phyloP scores from a whole-genome alignment of 441 rosid species.

The Syzygium malaccense region DNA sequence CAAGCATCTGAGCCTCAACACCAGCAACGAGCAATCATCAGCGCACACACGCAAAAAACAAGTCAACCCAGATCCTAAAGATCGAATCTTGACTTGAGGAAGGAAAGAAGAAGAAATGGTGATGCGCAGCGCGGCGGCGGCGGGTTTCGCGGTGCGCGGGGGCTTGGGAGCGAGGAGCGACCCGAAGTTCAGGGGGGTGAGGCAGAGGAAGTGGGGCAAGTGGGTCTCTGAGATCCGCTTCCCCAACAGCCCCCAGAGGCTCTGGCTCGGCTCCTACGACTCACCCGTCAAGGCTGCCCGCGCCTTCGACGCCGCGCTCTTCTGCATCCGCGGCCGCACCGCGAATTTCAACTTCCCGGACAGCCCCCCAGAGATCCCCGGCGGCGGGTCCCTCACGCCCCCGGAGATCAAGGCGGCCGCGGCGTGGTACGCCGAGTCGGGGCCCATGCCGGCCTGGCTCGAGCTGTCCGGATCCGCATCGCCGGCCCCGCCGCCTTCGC shows the following conservation, averaged over 20 bases:
- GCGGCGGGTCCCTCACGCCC: slow-evolving; percentile 32
- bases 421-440: slow-evolving; percentile 46
- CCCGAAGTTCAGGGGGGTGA: slow-evolving; percentile 37
- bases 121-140: not conserved
- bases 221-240: slow-evolving; percentile 60
- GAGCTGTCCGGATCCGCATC: slow-evolving; percentile 14
- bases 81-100: not conserved
- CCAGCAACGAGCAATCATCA: not conserved
- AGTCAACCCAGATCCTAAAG: not conserved
- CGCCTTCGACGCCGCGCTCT: slow-evolving; percentile 82
- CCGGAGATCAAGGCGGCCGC: slow-evolving; percentile 61
- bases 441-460: not conserved
- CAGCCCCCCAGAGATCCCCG: slow-evolving; percentile 46
- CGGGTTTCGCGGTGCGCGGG: not conserved
- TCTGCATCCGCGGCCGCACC: slow-evolving; percentile 52
- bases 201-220: slow-evolving; percentile 64
- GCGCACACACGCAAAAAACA: too few species aligned
- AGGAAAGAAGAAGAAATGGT: slow-evolving; percentile 5
- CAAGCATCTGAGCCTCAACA: not conserved
- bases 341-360: slow-evolving; percentile 75
- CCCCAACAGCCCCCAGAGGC: slow-evolving; percentile 45
- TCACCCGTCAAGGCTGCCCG: slow-evolving; percentile 71
- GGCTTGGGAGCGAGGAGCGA: slow-evolving; percentile 9
- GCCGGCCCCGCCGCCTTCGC: slow-evolving; percentile 28
- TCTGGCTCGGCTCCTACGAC: slow-evolving; percentile 67